phyloP scores from a whole-genome alignment of 208 protist species.

The Leishmania turanica region DNA sequence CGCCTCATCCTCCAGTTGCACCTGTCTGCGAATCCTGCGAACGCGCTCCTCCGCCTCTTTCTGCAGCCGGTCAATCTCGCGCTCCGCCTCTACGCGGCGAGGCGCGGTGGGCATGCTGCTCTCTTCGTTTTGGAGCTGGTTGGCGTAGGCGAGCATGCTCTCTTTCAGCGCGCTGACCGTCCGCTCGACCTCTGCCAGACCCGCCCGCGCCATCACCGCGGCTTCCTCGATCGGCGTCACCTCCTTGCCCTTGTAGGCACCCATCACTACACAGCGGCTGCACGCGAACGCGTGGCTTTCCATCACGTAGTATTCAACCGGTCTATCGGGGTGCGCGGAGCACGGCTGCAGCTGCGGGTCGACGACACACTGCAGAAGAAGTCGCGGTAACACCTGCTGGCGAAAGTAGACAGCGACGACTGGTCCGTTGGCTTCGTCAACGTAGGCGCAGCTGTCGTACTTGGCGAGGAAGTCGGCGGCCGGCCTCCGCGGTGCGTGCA shows the following conservation, averaged over 20 bases:
- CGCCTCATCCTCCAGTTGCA: conserved; percentile 52
- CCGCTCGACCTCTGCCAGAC: conserved; percentile 50
- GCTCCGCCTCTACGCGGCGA: conserved; percentile 48
- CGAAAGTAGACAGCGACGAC: conserved; percentile 54
- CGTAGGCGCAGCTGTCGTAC: conserved; percentile 67
- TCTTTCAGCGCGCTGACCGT: conserved; percentile 42
- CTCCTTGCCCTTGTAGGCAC: conserved; percentile 51
- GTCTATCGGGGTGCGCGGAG: conserved; percentile 53
- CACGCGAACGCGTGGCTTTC: conserved; percentile 65
- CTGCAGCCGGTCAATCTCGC: conserved; percentile 60
- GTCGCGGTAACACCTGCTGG: conserved; percentile 64
- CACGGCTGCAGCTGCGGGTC: conserved; percentile 62
- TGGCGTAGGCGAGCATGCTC: conserved; percentile 48
- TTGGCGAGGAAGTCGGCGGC: conserved; percentile 33
- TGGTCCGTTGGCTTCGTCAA: conserved; percentile 37
- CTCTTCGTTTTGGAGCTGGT: conserved; percentile 47
- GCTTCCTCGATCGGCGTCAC: conserved; percentile 67
- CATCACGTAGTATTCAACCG: conserved; percentile 79
- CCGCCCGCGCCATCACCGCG: conserved; percentile 48
- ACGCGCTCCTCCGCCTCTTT: conserved; percentile 66
- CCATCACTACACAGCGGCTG: conserved; percentile 73
- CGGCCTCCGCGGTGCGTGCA: conserved; percentile 30
- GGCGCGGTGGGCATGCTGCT: conserved; percentile 41
- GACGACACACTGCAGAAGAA: conserved; percentile 64
- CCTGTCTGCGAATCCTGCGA: conserved; percentile 28